phyloP scores from a whole-genome alignment of 164 flowering plant species.

The Kalanchoe fedtschenkoi region DNA sequence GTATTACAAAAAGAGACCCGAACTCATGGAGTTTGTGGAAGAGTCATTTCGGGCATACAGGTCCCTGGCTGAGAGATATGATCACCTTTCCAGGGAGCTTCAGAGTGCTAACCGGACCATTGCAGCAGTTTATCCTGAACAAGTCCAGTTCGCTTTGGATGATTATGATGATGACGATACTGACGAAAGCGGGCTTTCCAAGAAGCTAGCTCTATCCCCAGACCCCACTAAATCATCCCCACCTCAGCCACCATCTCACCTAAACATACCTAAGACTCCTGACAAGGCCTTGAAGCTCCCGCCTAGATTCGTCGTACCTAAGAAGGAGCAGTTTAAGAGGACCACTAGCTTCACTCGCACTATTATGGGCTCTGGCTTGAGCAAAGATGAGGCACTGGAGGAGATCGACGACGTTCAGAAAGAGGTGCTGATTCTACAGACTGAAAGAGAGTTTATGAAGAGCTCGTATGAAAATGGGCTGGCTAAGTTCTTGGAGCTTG shows the following conservation, averaged over 20 bases:
- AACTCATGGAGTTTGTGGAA: slow-evolving; percentile 53
- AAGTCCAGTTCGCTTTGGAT: slow-evolving; percentile 39
- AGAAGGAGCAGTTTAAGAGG: slow-evolving; percentile 17
- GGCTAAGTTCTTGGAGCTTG: slow-evolving; percentile 61
- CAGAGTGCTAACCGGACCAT: slow-evolving; percentile 59
- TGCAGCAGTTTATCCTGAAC: slow-evolving; percentile 55
- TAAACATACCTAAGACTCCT: slow-evolving; percentile 17
- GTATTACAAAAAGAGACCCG: slow-evolving; percentile 81
- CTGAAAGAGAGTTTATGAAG: slow-evolving; percentile 72
- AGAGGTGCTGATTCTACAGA: slow-evolving; percentile 50
- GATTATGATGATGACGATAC: slow-evolving; percentile 41
- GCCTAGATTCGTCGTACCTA: slow-evolving; percentile 14
- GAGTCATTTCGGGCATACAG: slow-evolving; percentile 52
- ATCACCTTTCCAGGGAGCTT: slow-evolving; percentile 48
- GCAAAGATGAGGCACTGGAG: slow-evolving; percentile 32
- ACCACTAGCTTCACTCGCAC: slow-evolving; percentile 11
- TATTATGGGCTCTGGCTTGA: slow-evolving; percentile 28
- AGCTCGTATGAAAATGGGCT: slow-evolving; percentile 44
- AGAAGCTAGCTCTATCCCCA: not conserved
- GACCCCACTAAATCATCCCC: slow-evolving; percentile 9
- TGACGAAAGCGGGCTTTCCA: not conserved
- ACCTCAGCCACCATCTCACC: not conserved
- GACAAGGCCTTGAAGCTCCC: slow-evolving; percentile 14
- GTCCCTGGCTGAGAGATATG: slow-evolving; percentile 61
- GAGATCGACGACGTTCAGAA: slow-evolving; percentile 59